A percentile compares a stretch with the other conserved stretches of the same genome.
phyloP scores from a whole-genome alignment of 2,329 filamentous ascomycete genomes.

The Raffaelea albimanens region DNA sequence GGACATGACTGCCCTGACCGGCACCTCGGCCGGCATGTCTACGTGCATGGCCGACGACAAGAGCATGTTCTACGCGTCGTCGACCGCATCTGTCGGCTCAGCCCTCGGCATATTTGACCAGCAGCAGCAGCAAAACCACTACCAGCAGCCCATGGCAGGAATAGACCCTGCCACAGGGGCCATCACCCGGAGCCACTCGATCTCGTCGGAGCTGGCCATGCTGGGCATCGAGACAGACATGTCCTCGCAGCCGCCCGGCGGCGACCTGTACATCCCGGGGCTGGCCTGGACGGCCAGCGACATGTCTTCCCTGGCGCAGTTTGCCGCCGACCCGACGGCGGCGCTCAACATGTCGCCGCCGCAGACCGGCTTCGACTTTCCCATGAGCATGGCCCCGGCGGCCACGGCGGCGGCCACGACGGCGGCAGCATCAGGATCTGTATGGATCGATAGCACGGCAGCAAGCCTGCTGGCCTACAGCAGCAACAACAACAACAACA shows the following conservation, averaged over 20 bases:
- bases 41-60: conserved; percentile 19
- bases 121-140: too few relatives aligned
- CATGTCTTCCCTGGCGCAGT: conserved; percentile 22
- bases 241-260: conserved; percentile 5
- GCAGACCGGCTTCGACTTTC: conserved; percentile 26
- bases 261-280: conserved; percentile 24
- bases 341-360: conserved; percentile 15
- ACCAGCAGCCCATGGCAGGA: conserved; percentile 26
- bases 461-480: conserved; percentile 23
- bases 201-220: conserved; percentile 23
- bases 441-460: conserved; percentile 7
- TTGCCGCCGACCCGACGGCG: conserved; percentile 18
- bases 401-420: conserved; percentile 4
- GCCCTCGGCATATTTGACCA: conserved; percentile 16
- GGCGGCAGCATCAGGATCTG: conserved; percentile 4
- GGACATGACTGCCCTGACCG: conserved; percentile 3
- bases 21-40: conserved; percentile 11
- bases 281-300: conserved; percentile 28
- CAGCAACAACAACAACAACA: conserved; percentile 12
- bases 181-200: conserved; percentile 24
- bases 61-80: conserved; percentile 19
- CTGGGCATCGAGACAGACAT: conserved; percentile 20
- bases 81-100: conserved; percentile 8
- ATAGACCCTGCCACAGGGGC: conserved; percentile 14
- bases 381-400: conserved; percentile 12